Evolutionary conservation across 306 rosid species (phyloP).

Genomic region (Sicyos edulis): DNA sequence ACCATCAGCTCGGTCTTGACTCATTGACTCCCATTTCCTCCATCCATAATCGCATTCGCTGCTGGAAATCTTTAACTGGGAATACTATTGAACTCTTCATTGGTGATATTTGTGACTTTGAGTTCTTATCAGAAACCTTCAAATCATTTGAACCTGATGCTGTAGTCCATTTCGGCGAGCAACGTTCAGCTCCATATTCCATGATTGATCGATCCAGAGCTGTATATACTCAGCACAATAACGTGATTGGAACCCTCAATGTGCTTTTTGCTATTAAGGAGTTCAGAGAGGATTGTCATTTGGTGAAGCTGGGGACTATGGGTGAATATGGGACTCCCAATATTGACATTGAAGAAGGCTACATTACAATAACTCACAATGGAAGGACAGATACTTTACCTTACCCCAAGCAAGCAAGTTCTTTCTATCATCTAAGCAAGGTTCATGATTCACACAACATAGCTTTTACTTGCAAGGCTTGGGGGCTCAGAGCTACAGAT

Average conservation of each 20-base stretch:
- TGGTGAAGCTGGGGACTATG: conserved; percentile 97
- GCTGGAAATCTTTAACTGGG: conserved; percentile 88
- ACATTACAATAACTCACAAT: conserved; percentile 86
- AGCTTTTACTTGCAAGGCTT: conserved; percentile 98
- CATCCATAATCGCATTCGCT: conserved; percentile 64
- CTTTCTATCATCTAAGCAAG: conserved; percentile 93
- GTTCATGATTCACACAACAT: conserved; percentile 94
- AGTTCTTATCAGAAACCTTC: conserved; percentile 79
- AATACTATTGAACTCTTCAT: conserved; percentile 65
- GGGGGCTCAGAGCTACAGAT: conserved; percentile 97
- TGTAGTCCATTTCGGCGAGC: conserved; percentile 91
- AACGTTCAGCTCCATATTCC: conserved; percentile 91
- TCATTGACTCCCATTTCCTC: conserved; percentile 85
- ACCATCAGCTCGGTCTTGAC: conserved; percentile 82
- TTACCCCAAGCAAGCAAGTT: conserved; percentile 95
- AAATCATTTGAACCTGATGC: conserved; percentile 83
- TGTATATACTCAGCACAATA: conserved; percentile 80
- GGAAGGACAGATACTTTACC: conserved; percentile 94
- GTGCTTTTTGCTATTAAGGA: conserved; percentile 96
- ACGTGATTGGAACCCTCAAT: conserved; percentile 82
- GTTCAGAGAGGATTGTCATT: conserved; percentile 76
- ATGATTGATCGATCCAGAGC: conserved; percentile 97
- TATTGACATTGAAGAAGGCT: conserved; percentile 96
- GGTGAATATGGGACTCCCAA: conserved; percentile 98
- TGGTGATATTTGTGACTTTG: conserved; percentile 93